Conservation (phyloP, 352 stramenopile species). For the Globisporangium abappressorium region DNA sequence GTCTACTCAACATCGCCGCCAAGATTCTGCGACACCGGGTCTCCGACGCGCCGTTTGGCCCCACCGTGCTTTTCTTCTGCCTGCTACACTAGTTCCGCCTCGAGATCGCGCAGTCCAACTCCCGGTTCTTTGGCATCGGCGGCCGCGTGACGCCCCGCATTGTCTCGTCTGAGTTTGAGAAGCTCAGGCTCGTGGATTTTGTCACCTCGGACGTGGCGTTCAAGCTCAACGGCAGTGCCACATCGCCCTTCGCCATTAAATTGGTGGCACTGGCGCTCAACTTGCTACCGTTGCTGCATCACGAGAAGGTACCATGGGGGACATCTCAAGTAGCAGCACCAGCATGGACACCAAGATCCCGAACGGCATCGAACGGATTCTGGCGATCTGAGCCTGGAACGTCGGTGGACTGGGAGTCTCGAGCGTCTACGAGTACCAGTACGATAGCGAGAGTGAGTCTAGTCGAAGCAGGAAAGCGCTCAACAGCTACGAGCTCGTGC, state of each 20-base stretch:
- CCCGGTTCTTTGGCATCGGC: slow-evolving; percentile 16
- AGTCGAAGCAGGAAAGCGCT: not conserved
- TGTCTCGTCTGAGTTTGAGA: slow-evolving; percentile 30
- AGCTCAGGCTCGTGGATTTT: slow-evolving; percentile 31
- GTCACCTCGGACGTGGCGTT: slow-evolving; percentile 28
- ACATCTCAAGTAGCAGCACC: not conserved
- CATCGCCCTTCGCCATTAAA: slow-evolving; percentile 44
- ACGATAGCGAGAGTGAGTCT: not conserved
- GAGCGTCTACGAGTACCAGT: too few relatives aligned
- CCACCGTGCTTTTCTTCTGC: slow-evolving; percentile 34
- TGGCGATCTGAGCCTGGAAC: not conserved
- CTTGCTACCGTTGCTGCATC: slow-evolving; percentile 25
- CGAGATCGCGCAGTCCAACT: slow-evolving; percentile 16
- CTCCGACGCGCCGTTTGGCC: slow-evolving; percentile 35
- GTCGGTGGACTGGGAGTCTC: slow-evolving; percentile 1
- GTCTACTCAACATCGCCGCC: slow-evolving; percentile 39
- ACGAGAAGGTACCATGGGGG: slow-evolving; percentile 6
- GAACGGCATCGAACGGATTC: slow-evolving; percentile 12
- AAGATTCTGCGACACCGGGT: slow-evolving; percentile 34
- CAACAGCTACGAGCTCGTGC: slow-evolving; percentile 33
- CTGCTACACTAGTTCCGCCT: slow-evolving; percentile 31
- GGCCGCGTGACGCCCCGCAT: slow-evolving; percentile 27
- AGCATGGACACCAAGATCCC: not conserved
- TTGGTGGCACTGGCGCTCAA: slow-evolving; percentile 36
- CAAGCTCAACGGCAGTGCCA: slow-evolving; percentile 29